Evolutionary conservation across 768 basidiomycete genomes (phyloP), one percentile per base, ranked within the genome.

Genomic region (Lentinula edodes): DNA sequence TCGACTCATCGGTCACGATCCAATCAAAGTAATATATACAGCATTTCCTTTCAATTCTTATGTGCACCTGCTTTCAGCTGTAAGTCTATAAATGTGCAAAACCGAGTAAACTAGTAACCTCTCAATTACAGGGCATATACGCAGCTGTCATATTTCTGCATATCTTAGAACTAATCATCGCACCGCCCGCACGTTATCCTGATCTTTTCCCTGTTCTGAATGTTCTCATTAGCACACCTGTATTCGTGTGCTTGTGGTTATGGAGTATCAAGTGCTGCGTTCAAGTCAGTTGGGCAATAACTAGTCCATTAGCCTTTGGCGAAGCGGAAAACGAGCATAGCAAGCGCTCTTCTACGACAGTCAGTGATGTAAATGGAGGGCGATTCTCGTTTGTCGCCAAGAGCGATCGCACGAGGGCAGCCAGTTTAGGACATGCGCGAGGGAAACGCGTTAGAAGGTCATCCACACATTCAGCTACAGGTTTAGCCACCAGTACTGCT

Each of bases 181-280:
- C 75, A 2, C 87, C 93, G 7, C 93, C 93, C 4, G 67, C 80
- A 5, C 86, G 88, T 62, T 90, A 93, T 65, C 95, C 93, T 0
- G 93, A 96, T 71, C 72, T 97, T 43, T 97, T 84, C 70, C 76
- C 89, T 0, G 93, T 95, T 0, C 76, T 94, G 42, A 98, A 97
- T 71, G 86, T 94, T 2, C 81, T 93, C 15, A 69, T 95, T 50
- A 86, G 88, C 68, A 89, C 88, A 1, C 88, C 86, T 1, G 85
- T 96, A 16, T 96, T 98, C 70, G 82, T 78, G 6, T 71, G 92
- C 34, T 79, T 83, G n/a, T 98, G 91, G 91, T 68, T 94, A 15
- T 97, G 93, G 93, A 91, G 90, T 54, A 85, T 93, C 71, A 89
- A 87, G 65, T 87, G 90, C 52, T 83, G 89, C 20, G 70, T 94